Base-by-base conservation (phyloP, 441 rosid genomes). In the Metrosideros polymorpha region DNA sequence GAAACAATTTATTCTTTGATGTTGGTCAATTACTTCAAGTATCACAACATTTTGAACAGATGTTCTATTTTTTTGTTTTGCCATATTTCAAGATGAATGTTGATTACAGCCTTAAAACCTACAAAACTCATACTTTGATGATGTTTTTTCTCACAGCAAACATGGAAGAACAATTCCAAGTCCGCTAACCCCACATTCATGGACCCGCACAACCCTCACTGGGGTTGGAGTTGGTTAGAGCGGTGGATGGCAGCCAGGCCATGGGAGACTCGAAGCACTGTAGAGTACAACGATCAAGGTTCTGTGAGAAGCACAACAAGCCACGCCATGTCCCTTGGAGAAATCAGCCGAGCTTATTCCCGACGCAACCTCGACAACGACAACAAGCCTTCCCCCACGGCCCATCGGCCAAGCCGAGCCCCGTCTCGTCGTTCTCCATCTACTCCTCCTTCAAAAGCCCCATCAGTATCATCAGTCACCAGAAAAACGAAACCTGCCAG, bases 161-260 rank as follows among this genome's bases (percentile, higher is more conserved):
- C 89, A 10, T 91, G 91, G 95, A 94, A 92, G 93, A 92, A 90
- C 86, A 84, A 91, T 29, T 89, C 92, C 75, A 93, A 89, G 89
- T 90, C 94, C 12, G 83, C 86, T 84, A 93, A 90, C 43, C 91
- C 88, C 12, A 95, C 98, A 82, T 95, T 94, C 83, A 88, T 95
- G 95, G 99, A 97, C 90, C 96, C 98, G 6, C 94, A 90, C 88
- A 96, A 93, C 87, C 98, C 98, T 5, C 94, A 92, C 43, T 97
- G 99, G 99, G 99, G 99, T 45, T 97, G 99, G 99, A 97, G 98
- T 86, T 96, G 99, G 99, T 89, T 96, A 88, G 99, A 96, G 91
- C 92, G 98, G 82, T 95, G 99, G 99, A 96, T 94, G 98, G 97
- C 97, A 63, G 92, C 98, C 29, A 88, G 98, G 84, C 98, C 98